Evolutionary conservation across 2,329 filamentous ascomycete genomes (phyloP).

Genomic region (Ophioceras dolichostomum): DNA sequence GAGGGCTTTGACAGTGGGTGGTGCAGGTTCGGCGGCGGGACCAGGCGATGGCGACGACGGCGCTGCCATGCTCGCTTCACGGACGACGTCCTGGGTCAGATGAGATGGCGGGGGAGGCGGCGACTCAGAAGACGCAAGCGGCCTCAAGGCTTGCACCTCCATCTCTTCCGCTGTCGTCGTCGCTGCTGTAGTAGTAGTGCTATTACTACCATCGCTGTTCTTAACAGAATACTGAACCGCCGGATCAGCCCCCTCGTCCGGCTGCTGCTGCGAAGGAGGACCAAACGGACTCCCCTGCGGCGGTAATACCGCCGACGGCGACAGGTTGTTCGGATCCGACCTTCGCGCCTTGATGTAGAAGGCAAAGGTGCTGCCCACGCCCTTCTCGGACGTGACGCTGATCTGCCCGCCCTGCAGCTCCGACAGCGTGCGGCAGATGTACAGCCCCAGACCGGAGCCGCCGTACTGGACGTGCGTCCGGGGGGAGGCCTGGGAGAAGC

Average conservation of each 20-base stretch:
- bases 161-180: neutral
- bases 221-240: neutral
- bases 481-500: constrained; percentile 67
- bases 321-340: constrained; percentile 9
- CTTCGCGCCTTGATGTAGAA: constrained; percentile 63
- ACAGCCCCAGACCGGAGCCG: constrained; percentile 63
- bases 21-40: no score
- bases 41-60: neutral
- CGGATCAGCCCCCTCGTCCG: constrained; percentile 1
- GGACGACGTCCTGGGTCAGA: neutral
- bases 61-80: no score
- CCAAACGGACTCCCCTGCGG: constrained; percentile 23
- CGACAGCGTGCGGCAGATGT: constrained; percentile 64
- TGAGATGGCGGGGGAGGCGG: no score
- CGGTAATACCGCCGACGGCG: constrained; percentile 11
- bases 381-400: constrained; percentile 54
- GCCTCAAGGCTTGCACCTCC: neutral
- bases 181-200: no score
- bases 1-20: no score
- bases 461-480: constrained; percentile 69
- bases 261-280: constrained; percentile 11
- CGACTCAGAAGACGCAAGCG: neutral
- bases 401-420: constrained; percentile 71
- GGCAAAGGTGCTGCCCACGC: constrained; percentile 60
- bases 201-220: no score